Evolutionary conservation across 805 yeast genomes (phyloP), one percentile per base, ranked within the genome.

Genomic region (Priceomyces carsonii): DNA sequence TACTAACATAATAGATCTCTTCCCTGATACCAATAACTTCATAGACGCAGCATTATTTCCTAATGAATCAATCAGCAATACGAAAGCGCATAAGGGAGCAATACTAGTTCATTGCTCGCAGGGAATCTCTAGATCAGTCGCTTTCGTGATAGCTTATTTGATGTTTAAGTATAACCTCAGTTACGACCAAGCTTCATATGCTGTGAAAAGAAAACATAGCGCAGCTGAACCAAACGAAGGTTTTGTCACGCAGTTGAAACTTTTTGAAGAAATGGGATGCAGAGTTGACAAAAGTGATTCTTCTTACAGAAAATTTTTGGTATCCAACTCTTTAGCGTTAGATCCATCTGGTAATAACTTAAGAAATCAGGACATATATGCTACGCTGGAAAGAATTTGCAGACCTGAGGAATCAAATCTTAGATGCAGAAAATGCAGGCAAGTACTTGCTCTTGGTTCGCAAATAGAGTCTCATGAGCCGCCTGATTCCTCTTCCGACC

Each of bases 401-500:
- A 10, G 15, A n/a, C n/a, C 14, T n/a, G 33, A 20, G 10, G 50
- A 59, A 3, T 58, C 60, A 17, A 68, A 69, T 21, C 57, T 87
- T 25, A 69, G 95, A 39, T 91, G 99, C 63, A 86, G 83, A 47
- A 78, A 79, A 55, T 91, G 99, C 64, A 75, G 97, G 45, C 74
- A 77, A 20, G 63, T 68, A 12, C 64, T 91, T 17, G 95, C 95
- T 0, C 58, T 71, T 13, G 76, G 85, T 1, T 58, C 73, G 2
- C 75, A 82, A 12, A 73, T 84, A 38, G 75, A 85, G 19, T 57
- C 66, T 15, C 96, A 90, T 59, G 69, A 65, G 2, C 80, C 81
- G 13, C 90, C 95, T 13, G 77, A 71, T 19, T 72, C 71, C 24
- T 77, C 73, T 19, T 80, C 86, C 2, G 72, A 77, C 26, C 89